Evolutionary conservation across 345 rosid genomes (phyloP), one percentile per base, ranked within the genome.

Genomic region (Pseudoturritis turrita): DNA sequence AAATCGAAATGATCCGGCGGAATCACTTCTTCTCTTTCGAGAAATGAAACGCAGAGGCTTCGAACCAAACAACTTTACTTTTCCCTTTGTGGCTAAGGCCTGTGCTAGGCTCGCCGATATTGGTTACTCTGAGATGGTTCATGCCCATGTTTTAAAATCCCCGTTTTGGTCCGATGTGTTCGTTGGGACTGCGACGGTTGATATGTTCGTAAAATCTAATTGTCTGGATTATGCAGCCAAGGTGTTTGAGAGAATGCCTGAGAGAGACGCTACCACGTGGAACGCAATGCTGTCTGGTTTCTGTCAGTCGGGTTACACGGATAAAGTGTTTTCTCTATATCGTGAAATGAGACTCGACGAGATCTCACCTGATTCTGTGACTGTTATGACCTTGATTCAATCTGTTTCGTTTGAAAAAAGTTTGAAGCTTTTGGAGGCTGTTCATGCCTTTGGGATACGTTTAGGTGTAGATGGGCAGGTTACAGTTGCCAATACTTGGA

Each of bases 31-130:
- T 14, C 74, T 83, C 33, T 88, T 79, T 65, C 79, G 81, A 68
- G 80, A 81, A 60, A 71, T 86, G 87, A 83, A 83, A 72, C 82
- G 76, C 25, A 45, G 41, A 10, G 84, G 82, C 29, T 4, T 74
- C 9, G 68, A 81, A 39, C 88, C 95, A 2, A 78, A 82, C 83
- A 82, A 83, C 67, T 77, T 76, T 3, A 88, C 89, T 25, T 88
- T 84, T 43, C 88, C 89, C 19, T 79, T 86, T 67, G 19, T 86
- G 21, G 85, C 84, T 26, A 88, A 88, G 75, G 91, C 95, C 3
- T 86, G 86, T 46, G 91, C 85, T 59, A 80, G 60, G 68, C 77
- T 86, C 47, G 62, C 78, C 31, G 65, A 70, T 23, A 65, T 62
- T 33, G 31, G 21, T 0, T 46, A n/a, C 53, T 61, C 82, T 6